Conservation (phyloP, 2,329 filamentous ascomycete species). For the Ascochyta lentis region DNA sequence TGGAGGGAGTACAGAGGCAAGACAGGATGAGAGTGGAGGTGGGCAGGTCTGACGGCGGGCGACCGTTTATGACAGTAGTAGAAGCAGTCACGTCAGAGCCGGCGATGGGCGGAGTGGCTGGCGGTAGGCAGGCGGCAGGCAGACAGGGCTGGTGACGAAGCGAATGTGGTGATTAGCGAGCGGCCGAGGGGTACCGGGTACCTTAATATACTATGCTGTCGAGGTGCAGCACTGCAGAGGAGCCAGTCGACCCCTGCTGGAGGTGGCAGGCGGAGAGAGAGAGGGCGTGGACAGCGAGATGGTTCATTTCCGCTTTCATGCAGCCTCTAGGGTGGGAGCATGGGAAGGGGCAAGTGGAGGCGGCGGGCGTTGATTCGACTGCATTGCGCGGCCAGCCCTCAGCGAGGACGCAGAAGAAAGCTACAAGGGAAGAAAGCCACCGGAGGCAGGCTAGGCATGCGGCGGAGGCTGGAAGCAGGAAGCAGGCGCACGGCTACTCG, state of each 20-base stretch:
- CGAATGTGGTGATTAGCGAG: not conserved
- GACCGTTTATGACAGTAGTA: slow-evolving; percentile 29
- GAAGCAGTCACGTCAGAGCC: slow-evolving; percentile 4
- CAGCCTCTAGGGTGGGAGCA: not conserved
- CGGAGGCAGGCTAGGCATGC: not conserved
- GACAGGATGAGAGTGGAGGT: slow-evolving; percentile 10
- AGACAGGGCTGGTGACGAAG: slow-evolving; percentile 25
- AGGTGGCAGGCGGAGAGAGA: slow-evolving; percentile 2
- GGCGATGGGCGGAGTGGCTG: slow-evolving; percentile 9
- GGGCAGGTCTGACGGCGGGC: slow-evolving; percentile 30
- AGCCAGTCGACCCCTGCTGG: slow-evolving; percentile 14
- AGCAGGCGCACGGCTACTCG: too few species aligned
- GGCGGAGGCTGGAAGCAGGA: not conserved
- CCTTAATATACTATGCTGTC: slow-evolving; percentile 28
- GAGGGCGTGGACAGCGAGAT: slow-evolving; percentile 11
- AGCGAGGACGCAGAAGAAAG: slow-evolving; percentile 1
- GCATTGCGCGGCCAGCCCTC: not conserved
- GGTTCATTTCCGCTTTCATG: slow-evolving; percentile 20
- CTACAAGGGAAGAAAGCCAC: not conserved
- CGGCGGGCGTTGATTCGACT: not conserved
- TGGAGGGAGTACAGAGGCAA: not conserved
- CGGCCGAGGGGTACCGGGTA: slow-evolving; percentile 25
- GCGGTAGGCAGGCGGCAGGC: slow-evolving; percentile 26
- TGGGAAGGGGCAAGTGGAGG: not conserved
- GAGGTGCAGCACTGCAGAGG: too few species aligned